These are phyloP conservation scores for Ogataea polymorpha DNA, from an alignment of 805 yeast species.

Conservation along the genomic window DNA sequence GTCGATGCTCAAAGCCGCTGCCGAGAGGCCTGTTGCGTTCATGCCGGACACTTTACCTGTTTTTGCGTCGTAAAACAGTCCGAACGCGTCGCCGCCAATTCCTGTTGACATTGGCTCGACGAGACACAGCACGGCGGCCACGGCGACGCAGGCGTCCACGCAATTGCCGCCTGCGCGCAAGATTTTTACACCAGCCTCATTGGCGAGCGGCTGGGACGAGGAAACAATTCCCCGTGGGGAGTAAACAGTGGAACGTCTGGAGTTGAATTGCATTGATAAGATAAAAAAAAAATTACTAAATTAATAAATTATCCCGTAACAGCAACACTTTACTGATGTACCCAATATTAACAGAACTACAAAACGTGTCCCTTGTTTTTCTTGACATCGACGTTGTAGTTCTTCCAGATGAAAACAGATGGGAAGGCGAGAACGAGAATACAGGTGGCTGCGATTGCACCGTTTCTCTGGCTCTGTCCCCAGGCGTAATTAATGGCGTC, in stretches of 20 bases:
- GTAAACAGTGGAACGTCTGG: conserved; percentile 72
- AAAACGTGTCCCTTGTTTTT: conserved; percentile 22
- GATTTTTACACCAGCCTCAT: conserved; percentile 66
- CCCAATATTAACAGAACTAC: not conserved
- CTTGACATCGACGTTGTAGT: conserved; percentile 24
- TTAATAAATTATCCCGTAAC: too few species aligned
- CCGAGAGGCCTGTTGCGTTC: conserved; percentile 76
- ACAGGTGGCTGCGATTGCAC: conserved; percentile 26
- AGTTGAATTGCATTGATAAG: conserved; percentile 26
- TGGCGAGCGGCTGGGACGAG: conserved; percentile 74
- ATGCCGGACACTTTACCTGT: conserved; percentile 57
- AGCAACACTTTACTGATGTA: too few species aligned
- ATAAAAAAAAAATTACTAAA: not conserved
- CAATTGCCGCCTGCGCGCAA: conserved; percentile 72
- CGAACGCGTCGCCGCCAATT: conserved; percentile 69
- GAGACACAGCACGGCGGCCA: conserved; percentile 52
- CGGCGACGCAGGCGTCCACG: conserved; percentile 62
- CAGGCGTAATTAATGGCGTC: conserved; percentile 29
- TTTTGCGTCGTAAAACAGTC: conserved; percentile 50
- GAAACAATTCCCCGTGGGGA: conserved; percentile 71
- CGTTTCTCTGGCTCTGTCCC: conserved; percentile 25
- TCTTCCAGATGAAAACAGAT: conserved; percentile 28
- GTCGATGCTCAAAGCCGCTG: conserved; percentile 47
- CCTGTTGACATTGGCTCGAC: conserved; percentile 61
- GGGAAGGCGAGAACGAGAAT: conserved; percentile 25